Conservation (phyloP, 352 stramenopile species). For the Phytopythium litorale region DNA sequence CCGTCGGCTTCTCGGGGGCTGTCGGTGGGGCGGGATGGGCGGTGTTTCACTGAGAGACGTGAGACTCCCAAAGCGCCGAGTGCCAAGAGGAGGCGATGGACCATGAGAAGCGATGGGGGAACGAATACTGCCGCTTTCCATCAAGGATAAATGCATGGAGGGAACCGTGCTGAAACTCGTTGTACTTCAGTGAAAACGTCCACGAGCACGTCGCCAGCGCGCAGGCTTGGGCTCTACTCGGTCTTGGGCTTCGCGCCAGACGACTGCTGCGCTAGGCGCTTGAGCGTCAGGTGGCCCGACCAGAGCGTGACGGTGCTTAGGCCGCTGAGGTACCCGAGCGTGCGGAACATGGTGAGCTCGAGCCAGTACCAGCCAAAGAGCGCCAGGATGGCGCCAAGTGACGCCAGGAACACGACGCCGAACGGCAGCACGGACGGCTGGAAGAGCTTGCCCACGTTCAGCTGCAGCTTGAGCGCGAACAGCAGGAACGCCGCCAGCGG, state of each 20-base stretch:
- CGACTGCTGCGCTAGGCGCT: constrained; percentile 49
- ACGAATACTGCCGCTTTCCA: neutral
- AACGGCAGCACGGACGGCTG: constrained; percentile 59
- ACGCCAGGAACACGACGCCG: constrained; percentile 68
- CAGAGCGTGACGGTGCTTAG: constrained; percentile 51
- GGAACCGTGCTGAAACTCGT: constrained; percentile 1
- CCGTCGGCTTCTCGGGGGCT: neutral
- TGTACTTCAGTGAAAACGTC: constrained; percentile 3
- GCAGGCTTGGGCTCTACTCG: constrained; percentile 25
- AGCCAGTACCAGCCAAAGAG: constrained; percentile 88
- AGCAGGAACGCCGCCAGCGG: constrained; percentile 60
- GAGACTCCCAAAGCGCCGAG: too few species aligned
- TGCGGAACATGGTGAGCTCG: constrained; percentile 87
- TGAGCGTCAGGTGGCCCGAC: constrained; percentile 77
- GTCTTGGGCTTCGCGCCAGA: constrained; percentile 51
- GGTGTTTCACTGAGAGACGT: neutral
- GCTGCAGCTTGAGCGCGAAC: constrained; percentile 49
- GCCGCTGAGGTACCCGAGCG: constrained; percentile 66
- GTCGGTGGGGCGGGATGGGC: neutral
- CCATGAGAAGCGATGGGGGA: neutral
- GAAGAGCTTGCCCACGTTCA: constrained; percentile 75
- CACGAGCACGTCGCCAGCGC: neutral
- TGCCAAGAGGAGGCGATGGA: neutral
- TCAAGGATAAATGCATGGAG: too few species aligned
- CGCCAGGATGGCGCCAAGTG: constrained; percentile 62